Base-by-base conservation (phyloP, 108 stramenopile species). In the Schizochytrium sp. region DNA sequence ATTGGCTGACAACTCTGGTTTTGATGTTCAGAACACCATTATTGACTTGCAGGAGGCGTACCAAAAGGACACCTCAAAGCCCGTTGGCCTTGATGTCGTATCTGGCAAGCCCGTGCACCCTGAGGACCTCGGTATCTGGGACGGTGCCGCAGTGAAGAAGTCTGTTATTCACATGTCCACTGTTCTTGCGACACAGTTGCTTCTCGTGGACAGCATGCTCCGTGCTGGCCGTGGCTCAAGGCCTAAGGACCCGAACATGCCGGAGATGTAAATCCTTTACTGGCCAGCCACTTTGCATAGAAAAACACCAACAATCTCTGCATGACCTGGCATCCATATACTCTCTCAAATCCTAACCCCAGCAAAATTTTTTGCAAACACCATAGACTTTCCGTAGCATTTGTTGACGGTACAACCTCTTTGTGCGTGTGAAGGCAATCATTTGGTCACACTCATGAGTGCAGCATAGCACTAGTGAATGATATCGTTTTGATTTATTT, bases 131-230 rank as follows among this genome's bases (percentile, higher is more conserved):
- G 99, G 99, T 44, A 91, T 99, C 76, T 99, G 98, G 97, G 99
- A 99, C 90, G 97, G 97, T 93, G 95, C 97, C 87, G 94, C 96
- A 58, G 98, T 99, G 88, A 99, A 99, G 93, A 93, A 97, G 87
- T 98, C 99, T 90, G 95, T 93, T 73, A 90, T 99, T 58, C 96
- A 98, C 90, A 93, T 99, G 61, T 90, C 97, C 53, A 97, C 98
- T 19, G 96, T 99, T 50, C 92, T 99, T 87, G 98, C 99, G n/a
- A 96, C 95, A 19, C 99, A 99, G 94, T 90, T 99, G 61, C 91
- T 99, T 61, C 94, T 99, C 41, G 99, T 99, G 3, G 99, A 99
- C 91, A 98, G 98, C 91, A 98, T 99, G 50, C 98, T 99, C 97
- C 94, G 97, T 73, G 99, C 99, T 5, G 99, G 99, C 40, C 97